Percentiles rank a stretch among this genome's conserved stretches.
phyloP scores from a whole-genome alignment of 495 filamentous ascomycete genomes.

The Trypethelium eluteriae region DNA sequence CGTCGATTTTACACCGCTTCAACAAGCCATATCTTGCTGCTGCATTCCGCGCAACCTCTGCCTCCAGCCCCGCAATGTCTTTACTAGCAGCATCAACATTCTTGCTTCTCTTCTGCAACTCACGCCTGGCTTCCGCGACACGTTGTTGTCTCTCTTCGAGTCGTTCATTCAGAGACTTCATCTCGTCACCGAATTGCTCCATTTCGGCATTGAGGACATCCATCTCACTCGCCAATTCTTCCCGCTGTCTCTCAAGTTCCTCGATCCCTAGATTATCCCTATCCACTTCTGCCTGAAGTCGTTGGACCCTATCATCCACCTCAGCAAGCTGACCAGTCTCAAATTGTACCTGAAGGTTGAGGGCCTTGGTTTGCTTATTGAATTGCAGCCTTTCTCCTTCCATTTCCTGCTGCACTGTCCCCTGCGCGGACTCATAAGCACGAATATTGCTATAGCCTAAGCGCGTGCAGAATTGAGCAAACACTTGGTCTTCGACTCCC shows the following conservation, averaged over 20 bases:
- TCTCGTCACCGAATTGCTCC: slow-evolving; percentile 61
- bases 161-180: slow-evolving; percentile 58
- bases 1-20: slow-evolving; percentile 84
- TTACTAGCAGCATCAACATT: slow-evolving; percentile 73
- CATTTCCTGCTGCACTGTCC: slow-evolving; percentile 79
- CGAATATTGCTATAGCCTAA: slow-evolving; percentile 84
- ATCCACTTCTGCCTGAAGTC: slow-evolving; percentile 56
- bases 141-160: slow-evolving; percentile 63
- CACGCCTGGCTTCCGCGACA: slow-evolving; percentile 69
- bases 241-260: slow-evolving; percentile 64
- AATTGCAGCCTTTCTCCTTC: slow-evolving; percentile 81
- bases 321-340: slow-evolving; percentile 61
- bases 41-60: slow-evolving; percentile 72
- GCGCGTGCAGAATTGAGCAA: slow-evolving; percentile 75
- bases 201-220: slow-evolving; percentile 67
- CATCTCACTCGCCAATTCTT: slow-evolving; percentile 61
- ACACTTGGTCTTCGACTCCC: slow-evolving; percentile 81
- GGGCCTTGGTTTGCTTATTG: slow-evolving; percentile 67
- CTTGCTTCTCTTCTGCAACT: slow-evolving; percentile 75
- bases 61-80: slow-evolving; percentile 67
- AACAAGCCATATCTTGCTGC: slow-evolving; percentile 75
- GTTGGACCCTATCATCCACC: slow-evolving; percentile 61
- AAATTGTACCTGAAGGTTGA: slow-evolving; percentile 73
- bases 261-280: slow-evolving; percentile 58
- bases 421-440: slow-evolving; percentile 87